Conservation (phyloP, 768 basidiomycete genomes). For the Agrocybe praecox region DNA sequence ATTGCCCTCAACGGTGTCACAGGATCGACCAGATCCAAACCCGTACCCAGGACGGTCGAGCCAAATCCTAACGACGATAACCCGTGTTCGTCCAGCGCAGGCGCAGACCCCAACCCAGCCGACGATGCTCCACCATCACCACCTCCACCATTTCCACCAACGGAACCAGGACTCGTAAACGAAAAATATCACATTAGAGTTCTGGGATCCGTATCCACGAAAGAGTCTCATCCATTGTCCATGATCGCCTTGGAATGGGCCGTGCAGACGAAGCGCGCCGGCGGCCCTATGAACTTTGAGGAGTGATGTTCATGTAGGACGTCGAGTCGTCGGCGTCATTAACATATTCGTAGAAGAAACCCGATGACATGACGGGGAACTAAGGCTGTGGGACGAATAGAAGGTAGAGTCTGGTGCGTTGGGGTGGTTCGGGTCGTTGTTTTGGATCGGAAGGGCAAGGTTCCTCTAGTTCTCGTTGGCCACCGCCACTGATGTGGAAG, state of each 20-base stretch:
- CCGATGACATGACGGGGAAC: not conserved
- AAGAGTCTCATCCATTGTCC: constrained; percentile 12
- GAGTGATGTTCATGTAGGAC: too few relatives aligned
- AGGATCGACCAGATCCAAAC: not conserved
- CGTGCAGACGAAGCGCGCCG: constrained; percentile 16
- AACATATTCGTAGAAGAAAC: not conserved
- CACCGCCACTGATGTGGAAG: not conserved
- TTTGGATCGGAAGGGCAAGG: constrained; percentile 1
- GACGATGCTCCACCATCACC: too few relatives aligned
- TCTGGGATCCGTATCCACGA: not conserved
- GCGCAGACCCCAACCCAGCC: too few relatives aligned
- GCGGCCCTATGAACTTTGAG: constrained; percentile 6
- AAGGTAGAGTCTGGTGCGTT: not conserved
- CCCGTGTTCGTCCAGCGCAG: too few relatives aligned
- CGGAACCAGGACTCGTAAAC: not conserved
- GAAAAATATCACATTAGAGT: constrained; percentile 9
- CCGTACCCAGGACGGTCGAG: not conserved
- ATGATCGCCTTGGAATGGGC: constrained; percentile 11
- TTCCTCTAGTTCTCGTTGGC: not conserved
- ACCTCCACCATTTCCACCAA: too few relatives aligned
- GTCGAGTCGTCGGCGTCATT: not conserved
- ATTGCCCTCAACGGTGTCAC: not conserved
- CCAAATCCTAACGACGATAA: not conserved
- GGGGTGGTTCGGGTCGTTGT: too few relatives aligned
- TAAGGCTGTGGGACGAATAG: not conserved